Percentiles rank a stretch among this genome's conserved stretches.
Conservation (phyloP, 2,329 filamentous ascomycete genomes). For the Ilyonectria sp. region DNA sequence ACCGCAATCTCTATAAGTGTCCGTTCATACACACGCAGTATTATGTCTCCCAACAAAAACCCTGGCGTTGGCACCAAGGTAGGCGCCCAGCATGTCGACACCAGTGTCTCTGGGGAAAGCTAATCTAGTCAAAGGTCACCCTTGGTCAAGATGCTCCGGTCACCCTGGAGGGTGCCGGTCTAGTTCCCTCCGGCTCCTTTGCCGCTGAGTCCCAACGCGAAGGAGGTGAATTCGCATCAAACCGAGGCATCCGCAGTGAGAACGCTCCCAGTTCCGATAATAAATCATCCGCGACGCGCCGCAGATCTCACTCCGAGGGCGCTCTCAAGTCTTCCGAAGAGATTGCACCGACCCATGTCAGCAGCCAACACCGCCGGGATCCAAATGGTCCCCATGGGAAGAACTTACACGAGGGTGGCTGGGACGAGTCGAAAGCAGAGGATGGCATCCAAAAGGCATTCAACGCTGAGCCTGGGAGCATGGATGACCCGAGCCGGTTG, state of each 20-base stretch:
- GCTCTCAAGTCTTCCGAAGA: conserved; percentile 36
- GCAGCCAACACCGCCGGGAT: conserved; percentile 52
- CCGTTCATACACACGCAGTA: neutral
- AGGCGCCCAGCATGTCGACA: conserved; percentile 5
- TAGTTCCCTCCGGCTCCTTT: conserved; percentile 78
- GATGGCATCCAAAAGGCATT: conserved; percentile 58
- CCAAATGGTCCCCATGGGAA: conserved; percentile 59
- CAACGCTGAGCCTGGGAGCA: conserved; percentile 60
- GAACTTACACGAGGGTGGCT: conserved; percentile 57
- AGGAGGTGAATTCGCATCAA: conserved; percentile 73
- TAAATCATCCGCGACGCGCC: conserved; percentile 18
- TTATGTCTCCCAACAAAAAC: conserved; percentile 40
- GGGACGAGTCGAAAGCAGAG: conserved; percentile 51
- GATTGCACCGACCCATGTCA: conserved; percentile 57
- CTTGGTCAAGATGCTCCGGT: conserved; percentile 63
- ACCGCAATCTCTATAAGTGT: neutral
- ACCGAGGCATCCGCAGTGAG: conserved; percentile 62
- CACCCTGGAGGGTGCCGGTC: conserved; percentile 74
- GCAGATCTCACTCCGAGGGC: conserved; percentile 6
- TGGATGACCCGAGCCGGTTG: conserved; percentile 62
- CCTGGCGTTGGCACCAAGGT: conserved; percentile 45
- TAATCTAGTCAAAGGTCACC: conserved; percentile 58
- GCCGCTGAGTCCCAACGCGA: conserved; percentile 78
- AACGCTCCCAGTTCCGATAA: conserved; percentile 30
- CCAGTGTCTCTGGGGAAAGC: neutral